Conservation (phyloP, 108 stramenopile genomes). For the Pseudonitzschia delicatissima region DNA sequence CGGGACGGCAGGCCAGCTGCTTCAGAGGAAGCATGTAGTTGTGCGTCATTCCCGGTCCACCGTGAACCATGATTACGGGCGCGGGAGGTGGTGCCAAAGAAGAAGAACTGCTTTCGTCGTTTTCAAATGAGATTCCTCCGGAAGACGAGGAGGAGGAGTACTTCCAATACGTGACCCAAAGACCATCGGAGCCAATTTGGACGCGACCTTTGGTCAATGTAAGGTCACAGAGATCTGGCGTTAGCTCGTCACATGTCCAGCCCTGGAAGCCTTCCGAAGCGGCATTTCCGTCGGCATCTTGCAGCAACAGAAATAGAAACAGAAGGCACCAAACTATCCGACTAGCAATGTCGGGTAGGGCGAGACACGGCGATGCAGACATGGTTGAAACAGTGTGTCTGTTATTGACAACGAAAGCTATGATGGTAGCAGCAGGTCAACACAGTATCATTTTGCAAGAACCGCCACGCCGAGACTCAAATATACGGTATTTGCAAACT, state of each 20-base stretch:
- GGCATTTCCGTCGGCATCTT: too few species aligned
- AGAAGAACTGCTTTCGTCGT: not conserved
- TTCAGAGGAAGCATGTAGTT: slow-evolving; percentile 44
- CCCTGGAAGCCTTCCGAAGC: too few species aligned
- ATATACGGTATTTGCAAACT: too few species aligned
- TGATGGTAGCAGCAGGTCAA: too few species aligned
- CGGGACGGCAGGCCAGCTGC: slow-evolving; percentile 46
- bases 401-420: too few species aligned
- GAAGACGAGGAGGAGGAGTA: not conserved
- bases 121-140: not conserved
- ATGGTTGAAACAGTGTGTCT: too few species aligned
- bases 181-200: not conserved
- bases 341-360: too few species aligned
- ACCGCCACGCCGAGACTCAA: too few species aligned
- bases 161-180: slow-evolving; percentile 4
- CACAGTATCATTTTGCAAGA: too few species aligned
- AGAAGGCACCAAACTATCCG: too few species aligned
- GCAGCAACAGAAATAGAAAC: too few species aligned
- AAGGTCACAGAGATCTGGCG: slow-evolving; percentile 5
- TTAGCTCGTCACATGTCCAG: slow-evolving; percentile 9
- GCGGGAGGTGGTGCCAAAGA: not conserved
- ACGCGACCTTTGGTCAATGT: not conserved
- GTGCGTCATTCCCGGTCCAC: slow-evolving; percentile 46
- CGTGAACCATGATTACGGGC: slow-evolving; percentile 39
- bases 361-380: too few species aligned